Evolutionary conservation across 192 early-diverging fungal species (phyloP).

Genomic region (Coemansia sp.): DNA sequence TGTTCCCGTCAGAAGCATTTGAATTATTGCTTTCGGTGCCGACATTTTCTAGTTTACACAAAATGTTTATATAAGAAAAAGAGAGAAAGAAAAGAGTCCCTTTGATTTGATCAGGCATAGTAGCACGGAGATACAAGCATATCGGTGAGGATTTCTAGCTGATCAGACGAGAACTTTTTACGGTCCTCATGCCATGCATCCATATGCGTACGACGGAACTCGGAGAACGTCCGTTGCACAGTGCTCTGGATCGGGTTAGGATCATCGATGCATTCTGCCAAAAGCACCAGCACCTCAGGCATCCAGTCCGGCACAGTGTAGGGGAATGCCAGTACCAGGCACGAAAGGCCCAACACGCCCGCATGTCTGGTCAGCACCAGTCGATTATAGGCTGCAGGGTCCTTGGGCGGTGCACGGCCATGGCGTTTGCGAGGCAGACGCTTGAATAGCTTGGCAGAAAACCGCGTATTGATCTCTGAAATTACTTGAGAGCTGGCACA

Average conservation of each 20-base stretch:
- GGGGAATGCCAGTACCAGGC: constrained; percentile 85
- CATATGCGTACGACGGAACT: constrained; percentile 92
- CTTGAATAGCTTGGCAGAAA: constrained; percentile 28
- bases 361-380: constrained; percentile 73
- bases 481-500: constrained; percentile 39
- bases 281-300: constrained; percentile 75
- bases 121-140: constrained; percentile 86
- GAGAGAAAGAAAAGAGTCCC: no score
- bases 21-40: constrained; percentile 68
- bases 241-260: constrained; percentile 83
- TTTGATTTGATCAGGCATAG: constrained; percentile 60
- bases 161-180: constrained; percentile 68
- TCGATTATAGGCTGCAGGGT: constrained; percentile 22
- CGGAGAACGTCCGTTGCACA: constrained; percentile 82
- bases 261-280: constrained; percentile 78
- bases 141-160: constrained; percentile 79
- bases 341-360: constrained; percentile 86
- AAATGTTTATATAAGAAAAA: constrained; percentile 1
- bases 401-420: constrained; percentile 20
- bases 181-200: constrained; percentile 94
- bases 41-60: constrained; percentile 41
- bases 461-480: constrained; percentile 35
- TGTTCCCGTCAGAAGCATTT: constrained; percentile 73
- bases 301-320: constrained; percentile 92
- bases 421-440: constrained; percentile 36